Base-by-base conservation (phyloP, 805 yeast genomes). In the Kuraishia hungarica region DNA sequence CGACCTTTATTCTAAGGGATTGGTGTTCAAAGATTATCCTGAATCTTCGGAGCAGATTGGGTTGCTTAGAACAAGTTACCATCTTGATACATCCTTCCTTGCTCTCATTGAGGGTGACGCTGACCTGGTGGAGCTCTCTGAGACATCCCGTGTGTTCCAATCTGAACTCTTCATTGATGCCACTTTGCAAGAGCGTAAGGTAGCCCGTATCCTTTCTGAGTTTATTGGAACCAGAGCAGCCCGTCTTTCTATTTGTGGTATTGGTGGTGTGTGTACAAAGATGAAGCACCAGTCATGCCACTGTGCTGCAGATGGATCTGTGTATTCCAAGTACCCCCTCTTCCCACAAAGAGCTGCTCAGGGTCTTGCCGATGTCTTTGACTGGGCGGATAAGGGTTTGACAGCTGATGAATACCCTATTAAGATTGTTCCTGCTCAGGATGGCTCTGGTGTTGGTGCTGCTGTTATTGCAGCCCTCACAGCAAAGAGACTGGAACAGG, bases 371-470 rank as follows among this genome's bases (percentile, higher is more conserved):
- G 98, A 93, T 71, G 89, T 94, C 64, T 91, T 89, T 69, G 96
- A 80, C 61, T 94, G 97, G 97, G 67, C 72, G 46, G 72, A 67
- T 58, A 67, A 69, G 2, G 67, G 64, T 21, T 15, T 67, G 50
- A 62, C 62, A 53, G 62, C 61, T 50, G 67, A 75, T 60, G 82
- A 83, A 57, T 90, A 90, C 70, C 98, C 98, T 60, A 84, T 94
- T 66, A 73, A 79, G 60, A 84, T 92, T 62, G 89, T 87, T 48
- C 89, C 94, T 56, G 97, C 99, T 60, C 97, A 93, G 75, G 99
- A 94, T 75, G 99, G 99, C 65, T 86, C 94, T 46, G 98, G 98
- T 77, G 97, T 89, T 52, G 99, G 99, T 68, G 99, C 99, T 56
- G 99, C 98, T 54, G 81, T 93, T 64, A 93, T 94, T 73, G 98